phyloP scores from a whole-genome alignment of 2,329 filamentous ascomycete genomes.

The Stachybotrys chartarum region DNA sequence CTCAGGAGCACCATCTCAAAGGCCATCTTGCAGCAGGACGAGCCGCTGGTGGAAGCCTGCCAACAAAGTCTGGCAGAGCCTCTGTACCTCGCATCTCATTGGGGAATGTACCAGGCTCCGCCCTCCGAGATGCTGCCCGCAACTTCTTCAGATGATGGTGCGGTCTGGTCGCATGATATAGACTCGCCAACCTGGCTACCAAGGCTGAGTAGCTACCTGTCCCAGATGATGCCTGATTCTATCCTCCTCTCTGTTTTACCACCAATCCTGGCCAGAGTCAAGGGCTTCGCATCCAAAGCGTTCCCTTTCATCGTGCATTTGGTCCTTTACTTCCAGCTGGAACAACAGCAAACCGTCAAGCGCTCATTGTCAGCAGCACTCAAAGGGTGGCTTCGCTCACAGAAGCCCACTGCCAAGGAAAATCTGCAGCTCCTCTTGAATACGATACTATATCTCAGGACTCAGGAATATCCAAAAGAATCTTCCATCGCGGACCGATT shows the following conservation, averaged over 20 bases:
- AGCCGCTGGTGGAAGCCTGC: slow-evolving; percentile 41
- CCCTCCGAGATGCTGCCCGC: slow-evolving; percentile 37
- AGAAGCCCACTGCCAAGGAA: slow-evolving; percentile 35
- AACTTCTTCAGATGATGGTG: slow-evolving; percentile 9
- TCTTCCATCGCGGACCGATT: slow-evolving; percentile 70
- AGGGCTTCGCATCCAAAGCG: slow-evolving; percentile 63
- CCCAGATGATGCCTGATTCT: slow-evolving; percentile 50
- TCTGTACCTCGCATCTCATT: slow-evolving; percentile 47
- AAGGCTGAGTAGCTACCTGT: slow-evolving; percentile 54
- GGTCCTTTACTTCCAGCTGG: slow-evolving; percentile 62
- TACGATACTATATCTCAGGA: slow-evolving; percentile 79
- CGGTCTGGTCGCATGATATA: slow-evolving; percentile 29
- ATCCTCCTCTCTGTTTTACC: slow-evolving; percentile 63
- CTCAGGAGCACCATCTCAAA: slow-evolving; percentile 50
- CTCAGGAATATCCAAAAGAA: slow-evolving; percentile 69
- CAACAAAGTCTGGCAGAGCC: slow-evolving; percentile 44
- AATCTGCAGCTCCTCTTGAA: slow-evolving; percentile 70
- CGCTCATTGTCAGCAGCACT: slow-evolving; percentile 58
- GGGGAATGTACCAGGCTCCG: slow-evolving; percentile 47
- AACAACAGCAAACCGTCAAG: slow-evolving; percentile 52
- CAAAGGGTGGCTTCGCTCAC: slow-evolving; percentile 51
- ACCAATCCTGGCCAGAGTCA: slow-evolving; percentile 57
- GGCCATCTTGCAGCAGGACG: slow-evolving; percentile 38
- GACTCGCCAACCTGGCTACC: slow-evolving; percentile 51
- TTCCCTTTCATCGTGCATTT: slow-evolving; percentile 85